phyloP scores from a whole-genome alignment of 306 rosid genomes.

The Malus sylvestris region DNA sequence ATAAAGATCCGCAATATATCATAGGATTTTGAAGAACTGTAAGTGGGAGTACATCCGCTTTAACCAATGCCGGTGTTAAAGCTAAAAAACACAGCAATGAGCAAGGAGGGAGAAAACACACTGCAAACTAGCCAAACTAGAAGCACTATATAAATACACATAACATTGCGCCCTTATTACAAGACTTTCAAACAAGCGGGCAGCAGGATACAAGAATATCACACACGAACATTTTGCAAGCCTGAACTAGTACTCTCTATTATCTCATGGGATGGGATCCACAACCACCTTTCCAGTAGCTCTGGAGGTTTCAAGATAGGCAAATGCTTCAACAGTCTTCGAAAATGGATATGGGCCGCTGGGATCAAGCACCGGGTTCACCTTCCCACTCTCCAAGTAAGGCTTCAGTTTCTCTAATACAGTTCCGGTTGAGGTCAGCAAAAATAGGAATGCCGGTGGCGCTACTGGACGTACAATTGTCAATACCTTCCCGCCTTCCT shows the following conservation, averaged over 20 bases:
- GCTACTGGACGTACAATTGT: neutral
- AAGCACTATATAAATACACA: neutral
- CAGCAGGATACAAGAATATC: constrained; percentile 3
- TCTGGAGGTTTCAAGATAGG: constrained; percentile 39
- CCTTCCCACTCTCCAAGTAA: constrained; percentile 56
- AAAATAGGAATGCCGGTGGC: neutral
- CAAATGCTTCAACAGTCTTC: constrained; percentile 46
- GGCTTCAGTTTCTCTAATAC: constrained; percentile 51
- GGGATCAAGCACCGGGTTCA: constrained; percentile 62
- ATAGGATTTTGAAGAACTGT: too few species aligned
- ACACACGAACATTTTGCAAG: neutral
- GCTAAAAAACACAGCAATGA: neutral
- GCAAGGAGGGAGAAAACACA: neutral
- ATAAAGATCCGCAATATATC: too few species aligned
- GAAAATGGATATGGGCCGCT: constrained; percentile 59
- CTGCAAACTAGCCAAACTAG: neutral
- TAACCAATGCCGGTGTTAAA: too few species aligned
- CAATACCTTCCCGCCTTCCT: neutral
- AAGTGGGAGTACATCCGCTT: too few species aligned
- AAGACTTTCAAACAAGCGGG: neutral
- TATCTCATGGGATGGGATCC: constrained; percentile 43
- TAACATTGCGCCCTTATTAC: constrained; percentile 12
- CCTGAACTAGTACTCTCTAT: neutral
- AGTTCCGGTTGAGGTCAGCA: constrained; percentile 9
- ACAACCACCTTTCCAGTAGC: constrained; percentile 60